phyloP scores from a whole-genome alignment of 208 protist species.

The Acanthamoeba culbertsoni region DNA sequence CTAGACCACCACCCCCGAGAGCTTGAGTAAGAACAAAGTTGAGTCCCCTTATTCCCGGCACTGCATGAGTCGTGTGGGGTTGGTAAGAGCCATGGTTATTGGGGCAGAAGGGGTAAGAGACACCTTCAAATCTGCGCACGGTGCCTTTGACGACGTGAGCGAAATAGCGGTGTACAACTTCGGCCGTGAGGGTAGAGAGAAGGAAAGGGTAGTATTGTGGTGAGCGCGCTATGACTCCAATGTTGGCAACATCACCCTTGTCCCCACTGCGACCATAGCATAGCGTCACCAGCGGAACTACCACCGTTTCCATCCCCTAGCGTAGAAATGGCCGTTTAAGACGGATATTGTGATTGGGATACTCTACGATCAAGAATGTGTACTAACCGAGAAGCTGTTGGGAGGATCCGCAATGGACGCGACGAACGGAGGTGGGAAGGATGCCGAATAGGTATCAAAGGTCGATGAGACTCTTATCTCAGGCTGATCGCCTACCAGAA shows the following conservation, averaged over 20 bases:
- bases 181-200: neutral
- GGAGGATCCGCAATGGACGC: neutral
- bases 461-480: neutral
- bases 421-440: neutral
- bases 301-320: neutral
- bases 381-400: neutral
- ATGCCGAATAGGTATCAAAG: neutral
- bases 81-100: neutral
- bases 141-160: constrained; percentile 37
- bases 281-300: neutral
- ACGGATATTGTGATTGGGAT: neutral
- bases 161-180: constrained; percentile 31
- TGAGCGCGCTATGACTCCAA: neutral
- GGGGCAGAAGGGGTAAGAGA: neutral
- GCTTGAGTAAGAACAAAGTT: constrained; percentile 51
- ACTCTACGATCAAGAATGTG: no score
- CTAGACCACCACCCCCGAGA: constrained; percentile 14
- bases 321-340: no score
- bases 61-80: neutral
- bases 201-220: neutral
- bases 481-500: neutral
- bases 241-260: constrained; percentile 51
- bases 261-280: constrained; percentile 32
- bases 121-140: neutral
- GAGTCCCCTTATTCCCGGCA: constrained; percentile 12